Base-by-base conservation (phyloP, 768 basidiomycete genomes). In the Bullera alba region DNA sequence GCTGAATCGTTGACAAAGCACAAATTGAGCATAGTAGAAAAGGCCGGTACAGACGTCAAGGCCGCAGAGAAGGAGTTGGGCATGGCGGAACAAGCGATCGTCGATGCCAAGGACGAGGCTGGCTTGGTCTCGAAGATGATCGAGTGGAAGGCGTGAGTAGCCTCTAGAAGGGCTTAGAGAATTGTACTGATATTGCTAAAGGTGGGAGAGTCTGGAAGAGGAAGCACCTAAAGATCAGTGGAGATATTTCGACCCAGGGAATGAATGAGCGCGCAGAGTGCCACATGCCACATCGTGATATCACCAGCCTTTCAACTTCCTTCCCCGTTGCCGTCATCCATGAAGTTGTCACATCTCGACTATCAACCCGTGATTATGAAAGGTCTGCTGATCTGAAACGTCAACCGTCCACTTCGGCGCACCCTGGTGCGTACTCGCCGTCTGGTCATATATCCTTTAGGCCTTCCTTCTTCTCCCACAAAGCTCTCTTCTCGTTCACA, bases 91-190 rank as follows among this genome's bases (percentile, higher is more conserved):
- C 79, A 89, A 72, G 80, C 85, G 28, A 63, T 97, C 61, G 79
- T 81, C 58, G 81, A 87, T 72, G 92, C 91, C 10, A 75, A 82
- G 59, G 85, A 86, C 65, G 92, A 97, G 73, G 76, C 88, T 49
- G 76, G 75, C 48, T 77, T 96, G 32, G 86, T 78, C 4, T 76
- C 76, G 27, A 86, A 86, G 74, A 86, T 95, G 84, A 67, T 84
- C n/a, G 85, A 91, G 67, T 97, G 89, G 90, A 93, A 92, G 76
- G 81, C 86, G 92, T 96, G 72, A 72, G 90, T 84, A 8, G 32
- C 32, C 46, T 38, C n/a, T 17, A 46, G n/a, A 22, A n/a, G 41
- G 6, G 21, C n/a, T 23, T 17, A 23, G 25, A 43, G 22, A 23
- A 42, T 41, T 8, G 7, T 19, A 12, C 1, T 48, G 15, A 41